Base-by-base conservation (phyloP, 2,329 filamentous ascomycete genomes). In the Boeremia exigua region DNA sequence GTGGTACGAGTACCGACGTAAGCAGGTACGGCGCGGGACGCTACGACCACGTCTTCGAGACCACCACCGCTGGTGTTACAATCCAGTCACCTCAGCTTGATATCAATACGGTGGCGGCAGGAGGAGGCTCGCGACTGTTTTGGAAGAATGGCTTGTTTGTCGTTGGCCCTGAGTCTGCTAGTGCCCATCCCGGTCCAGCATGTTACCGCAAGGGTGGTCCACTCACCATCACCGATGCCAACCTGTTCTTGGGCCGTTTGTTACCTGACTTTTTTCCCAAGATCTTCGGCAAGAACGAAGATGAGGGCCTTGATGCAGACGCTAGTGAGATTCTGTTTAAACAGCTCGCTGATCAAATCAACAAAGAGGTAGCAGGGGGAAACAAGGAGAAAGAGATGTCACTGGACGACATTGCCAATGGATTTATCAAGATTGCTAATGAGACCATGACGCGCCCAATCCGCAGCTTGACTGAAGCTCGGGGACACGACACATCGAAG, bases 21-120 rank as follows among this genome's bases (percentile, higher is more conserved):
- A 96, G 91, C 30, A 83, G 93, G 44, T 97, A 94, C 66, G 91
- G 90, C 6, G 86, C 89, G 49, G 93, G 93, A 14, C 83, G 91
- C 50, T 94, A 96, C 67, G 93, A 96, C 67, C 93, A 97, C 68
- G 92, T 96, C 0, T 96, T 96, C 64, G 93, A 96, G 76, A 96
- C 92, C 0, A 96, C 91, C 0, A 96, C 92, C 1, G 93, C 93
- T 0, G 93, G 93, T n/a, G 91, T 96, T 0, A 94, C 92, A 0
- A 95, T 96, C 27, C 92, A 96, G 68, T 93, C 90, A 1, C 93
- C 93, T 0, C 92, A 96, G 69, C 83, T 96, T 0, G 92, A 96
- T 69, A 96, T 96, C 78, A 96, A 96, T 75, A 97, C 93, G 0
- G 93, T 97, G 1, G 93, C 93, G 6, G 93, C 93, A 2, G 93